Percentiles rank a stretch among this genome's conserved stretches.
Evolutionary conservation across 225 moss, liverwort and hornwort genomes (phyloP).

Genomic region (Pseudisothecium myosuroides): DNA sequence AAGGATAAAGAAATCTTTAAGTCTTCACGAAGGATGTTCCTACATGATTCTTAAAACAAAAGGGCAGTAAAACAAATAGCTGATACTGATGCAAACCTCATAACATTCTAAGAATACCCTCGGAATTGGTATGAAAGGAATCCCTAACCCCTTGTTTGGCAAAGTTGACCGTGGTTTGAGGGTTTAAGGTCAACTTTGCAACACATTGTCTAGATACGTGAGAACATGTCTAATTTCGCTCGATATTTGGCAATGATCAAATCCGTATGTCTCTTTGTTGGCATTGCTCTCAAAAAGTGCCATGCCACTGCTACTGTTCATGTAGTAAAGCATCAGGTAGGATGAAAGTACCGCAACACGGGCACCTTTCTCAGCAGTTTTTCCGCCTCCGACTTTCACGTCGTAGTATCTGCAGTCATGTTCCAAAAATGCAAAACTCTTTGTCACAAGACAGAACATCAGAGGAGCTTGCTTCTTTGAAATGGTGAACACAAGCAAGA

Average conservation of each 20-base stretch:
- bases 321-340: not conserved
- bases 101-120: not conserved
- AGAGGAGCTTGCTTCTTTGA: not conserved
- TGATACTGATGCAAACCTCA: not conserved
- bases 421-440: not conserved
- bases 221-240: not conserved
- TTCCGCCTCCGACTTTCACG: conserved; percentile 78
- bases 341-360: conserved; percentile 79
- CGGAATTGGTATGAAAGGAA: not conserved
- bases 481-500: not conserved
- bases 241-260: not conserved
- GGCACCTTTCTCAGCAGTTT: conserved; percentile 56
- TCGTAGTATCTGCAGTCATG: conserved; percentile 70
- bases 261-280: too few species aligned
- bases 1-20: not conserved
- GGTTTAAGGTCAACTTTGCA: not conserved
- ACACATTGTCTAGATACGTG: not conserved
- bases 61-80: not conserved
- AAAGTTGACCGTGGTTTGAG: not conserved
- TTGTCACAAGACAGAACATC: not conserved
- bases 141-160: not conserved
- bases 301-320: not conserved
- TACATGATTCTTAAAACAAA: not conserved
- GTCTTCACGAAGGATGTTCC: not conserved
- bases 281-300: not conserved